phyloP scores from a whole-genome alignment of 2,329 filamentous ascomycete genomes.

The Rhynchosporium secalis region DNA sequence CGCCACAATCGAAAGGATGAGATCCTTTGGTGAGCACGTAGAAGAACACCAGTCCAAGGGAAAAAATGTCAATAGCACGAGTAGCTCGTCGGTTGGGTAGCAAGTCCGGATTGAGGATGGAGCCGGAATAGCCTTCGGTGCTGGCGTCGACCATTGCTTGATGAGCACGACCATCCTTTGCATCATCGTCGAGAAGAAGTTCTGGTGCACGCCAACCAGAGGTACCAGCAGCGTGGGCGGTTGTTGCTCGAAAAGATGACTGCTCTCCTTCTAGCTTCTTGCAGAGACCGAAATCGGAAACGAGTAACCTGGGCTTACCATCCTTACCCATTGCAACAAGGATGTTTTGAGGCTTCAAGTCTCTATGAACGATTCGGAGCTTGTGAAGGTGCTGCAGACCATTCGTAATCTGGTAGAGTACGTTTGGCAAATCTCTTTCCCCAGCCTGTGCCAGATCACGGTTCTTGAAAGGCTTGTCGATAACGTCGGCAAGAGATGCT shows the following conservation, averaged over 20 bases:
- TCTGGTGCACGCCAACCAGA: constrained; percentile 97
- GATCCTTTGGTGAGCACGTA: constrained; percentile 93
- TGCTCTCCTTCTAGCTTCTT: constrained; percentile 95
- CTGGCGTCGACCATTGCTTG: constrained; percentile 50
- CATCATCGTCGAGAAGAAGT: constrained; percentile 78
- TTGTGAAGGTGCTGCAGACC: constrained; percentile 88
- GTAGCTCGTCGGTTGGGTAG: constrained; percentile 77
- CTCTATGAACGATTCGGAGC: constrained; percentile 91
- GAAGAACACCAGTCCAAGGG: constrained; percentile 95
- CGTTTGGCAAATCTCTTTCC: constrained; percentile 72
- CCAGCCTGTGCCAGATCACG: constrained; percentile 70
- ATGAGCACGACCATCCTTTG: constrained; percentile 45
- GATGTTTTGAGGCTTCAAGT: constrained; percentile 97
- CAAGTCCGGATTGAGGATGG: constrained; percentile 57
- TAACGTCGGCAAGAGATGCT: constrained; percentile 87
- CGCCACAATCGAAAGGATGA: constrained; percentile 92
- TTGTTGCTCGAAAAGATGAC: constrained; percentile 92
- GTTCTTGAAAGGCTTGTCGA: constrained; percentile 71
- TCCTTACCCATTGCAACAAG: constrained; percentile 74
- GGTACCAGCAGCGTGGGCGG: constrained; percentile 88
- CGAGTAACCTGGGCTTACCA: constrained; percentile 77
- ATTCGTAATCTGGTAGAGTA: constrained; percentile 85
- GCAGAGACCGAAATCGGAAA: constrained; percentile 96
- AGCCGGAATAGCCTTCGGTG: constrained; percentile 61
- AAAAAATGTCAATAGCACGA: constrained; percentile 96